Percentiles rank a stretch among this genome's conserved stretches.
Conservation (phyloP, 2,329 filamentous ascomycete genomes). For the Cladorrhinum sp. region DNA sequence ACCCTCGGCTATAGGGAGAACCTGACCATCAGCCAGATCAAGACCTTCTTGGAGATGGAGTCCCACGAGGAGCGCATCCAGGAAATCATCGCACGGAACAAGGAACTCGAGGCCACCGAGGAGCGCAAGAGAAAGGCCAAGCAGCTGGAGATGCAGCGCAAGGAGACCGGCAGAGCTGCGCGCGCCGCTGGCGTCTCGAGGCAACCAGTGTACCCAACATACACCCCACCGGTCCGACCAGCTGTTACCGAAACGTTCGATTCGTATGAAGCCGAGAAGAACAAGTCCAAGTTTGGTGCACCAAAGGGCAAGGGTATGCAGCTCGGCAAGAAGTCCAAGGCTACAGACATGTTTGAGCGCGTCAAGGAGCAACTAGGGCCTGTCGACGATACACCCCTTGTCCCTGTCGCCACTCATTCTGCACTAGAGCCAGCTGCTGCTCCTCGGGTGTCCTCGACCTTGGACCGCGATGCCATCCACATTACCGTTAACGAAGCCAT, state of each 20-base stretch:
- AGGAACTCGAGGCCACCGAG: slow-evolving; percentile 95
- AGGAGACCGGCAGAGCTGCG: slow-evolving; percentile 80
- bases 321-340: slow-evolving; percentile 97
- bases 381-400: slow-evolving; percentile 71
- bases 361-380: slow-evolving; percentile 88
- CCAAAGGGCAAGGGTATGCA: slow-evolving; percentile 98
- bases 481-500: slow-evolving; percentile 88
- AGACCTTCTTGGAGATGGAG: slow-evolving; percentile 99
- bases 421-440: slow-evolving; percentile 51
- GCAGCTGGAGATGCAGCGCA: slow-evolving; percentile 97
- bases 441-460: slow-evolving; percentile 61
- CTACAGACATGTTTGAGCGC: slow-evolving; percentile 94
- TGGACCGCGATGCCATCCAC: slow-evolving; percentile 82
- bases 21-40: slow-evolving; percentile 93
- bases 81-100: slow-evolving; percentile 97
- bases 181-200: slow-evolving; percentile 63
- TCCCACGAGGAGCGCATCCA: slow-evolving; percentile 98
- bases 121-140: slow-evolving; percentile 98
- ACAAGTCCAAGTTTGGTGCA: slow-evolving; percentile 80
- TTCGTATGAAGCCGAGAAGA: slow-evolving; percentile 95
- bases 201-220: slow-evolving; percentile 81
- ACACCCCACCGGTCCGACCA: slow-evolving; percentile 74
- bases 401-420: slow-evolving; percentile 53
- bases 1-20: slow-evolving; percentile 96
- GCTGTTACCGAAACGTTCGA: slow-evolving; percentile 81